A percentile compares a stretch with the other conserved stretches of the same genome.
Evolutionary conservation across 257 asterid genomes (phyloP).

Genomic region (Solanum gracilifrons): DNA sequence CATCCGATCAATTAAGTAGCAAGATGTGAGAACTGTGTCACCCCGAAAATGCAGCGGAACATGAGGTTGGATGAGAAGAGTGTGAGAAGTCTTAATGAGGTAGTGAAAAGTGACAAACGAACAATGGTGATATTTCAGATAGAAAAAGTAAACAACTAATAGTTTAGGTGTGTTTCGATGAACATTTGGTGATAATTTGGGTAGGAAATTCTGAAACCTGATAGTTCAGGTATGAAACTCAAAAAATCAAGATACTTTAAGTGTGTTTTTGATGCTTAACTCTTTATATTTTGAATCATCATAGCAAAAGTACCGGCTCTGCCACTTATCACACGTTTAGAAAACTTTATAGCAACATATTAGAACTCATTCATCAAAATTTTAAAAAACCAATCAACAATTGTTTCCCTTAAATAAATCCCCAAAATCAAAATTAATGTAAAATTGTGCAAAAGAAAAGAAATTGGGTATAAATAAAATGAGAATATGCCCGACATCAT

Average conservation of each 20-base stretch:
- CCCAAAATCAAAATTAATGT: background rate
- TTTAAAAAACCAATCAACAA: background rate
- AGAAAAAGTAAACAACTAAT: background rate
- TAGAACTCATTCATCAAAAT: background rate
- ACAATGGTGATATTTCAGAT: background rate
- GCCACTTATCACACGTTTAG: background rate
- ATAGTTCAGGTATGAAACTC: background rate
- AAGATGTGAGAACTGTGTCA: background rate
- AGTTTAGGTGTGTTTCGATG: background rate
- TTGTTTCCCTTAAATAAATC: background rate
- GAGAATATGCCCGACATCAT: background rate
- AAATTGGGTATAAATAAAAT: background rate
- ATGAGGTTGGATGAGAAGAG: background rate
- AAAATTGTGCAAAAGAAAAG: background rate
- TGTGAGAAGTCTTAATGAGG: background rate
- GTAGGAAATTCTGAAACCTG: background rate
- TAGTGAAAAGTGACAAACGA: background rate
- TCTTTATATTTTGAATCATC: background rate
- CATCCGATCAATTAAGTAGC: background rate
- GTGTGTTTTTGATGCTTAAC: background rate
- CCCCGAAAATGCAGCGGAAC: background rate
- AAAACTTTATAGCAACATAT: background rate
- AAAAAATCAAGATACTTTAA: too few species aligned
- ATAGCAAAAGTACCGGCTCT: background rate
- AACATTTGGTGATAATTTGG: background rate